Conservation (phyloP, 495 filamentous ascomycete genomes). For the Penicillium coffeae region DNA sequence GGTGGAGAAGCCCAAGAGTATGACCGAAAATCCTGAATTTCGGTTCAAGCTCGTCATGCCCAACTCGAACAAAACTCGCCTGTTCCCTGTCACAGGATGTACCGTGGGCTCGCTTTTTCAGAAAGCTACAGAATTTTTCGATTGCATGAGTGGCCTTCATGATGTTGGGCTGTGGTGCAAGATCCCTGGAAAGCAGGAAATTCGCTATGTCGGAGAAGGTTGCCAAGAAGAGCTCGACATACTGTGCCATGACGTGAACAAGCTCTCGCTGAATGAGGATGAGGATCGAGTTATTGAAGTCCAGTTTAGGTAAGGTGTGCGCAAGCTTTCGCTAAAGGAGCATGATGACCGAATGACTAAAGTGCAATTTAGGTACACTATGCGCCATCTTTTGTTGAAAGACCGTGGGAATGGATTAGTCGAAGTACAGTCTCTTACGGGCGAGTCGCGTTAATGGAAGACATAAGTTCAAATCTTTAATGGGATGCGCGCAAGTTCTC, state of each 20-base stretch:
- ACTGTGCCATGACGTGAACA: constrained; percentile 15
- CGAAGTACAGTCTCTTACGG: too few species aligned
- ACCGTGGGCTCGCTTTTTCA: constrained; percentile 14
- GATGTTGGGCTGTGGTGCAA: constrained; percentile 14
- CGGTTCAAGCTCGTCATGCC: constrained; percentile 9
- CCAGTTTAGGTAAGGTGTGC: too few species aligned
- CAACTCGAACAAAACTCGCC: background rate
- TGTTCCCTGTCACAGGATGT: constrained; percentile 14
- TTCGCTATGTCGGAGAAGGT: constrained; percentile 17
- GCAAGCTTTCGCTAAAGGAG: too few species aligned
- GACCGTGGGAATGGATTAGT: too few species aligned
- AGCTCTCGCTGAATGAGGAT: background rate
- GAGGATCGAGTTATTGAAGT: constrained; percentile 7
- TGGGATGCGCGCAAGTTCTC: too few species aligned
- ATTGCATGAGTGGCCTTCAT: background rate
- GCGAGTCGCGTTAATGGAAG: too few species aligned
- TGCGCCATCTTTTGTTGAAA: too few species aligned
- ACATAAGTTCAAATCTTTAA: too few species aligned
- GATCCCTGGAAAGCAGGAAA: constrained; percentile 10
- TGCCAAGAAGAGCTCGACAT: constrained; percentile 21
- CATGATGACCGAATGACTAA: background rate
- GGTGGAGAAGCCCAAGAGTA: too few species aligned
- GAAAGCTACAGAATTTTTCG: constrained; percentile 21
- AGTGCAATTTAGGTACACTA: background rate
- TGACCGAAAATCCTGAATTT: too few species aligned